Conservation (phyloP, 495 filamentous ascomycete species). For the Barbatosphaeria neglecta region DNA sequence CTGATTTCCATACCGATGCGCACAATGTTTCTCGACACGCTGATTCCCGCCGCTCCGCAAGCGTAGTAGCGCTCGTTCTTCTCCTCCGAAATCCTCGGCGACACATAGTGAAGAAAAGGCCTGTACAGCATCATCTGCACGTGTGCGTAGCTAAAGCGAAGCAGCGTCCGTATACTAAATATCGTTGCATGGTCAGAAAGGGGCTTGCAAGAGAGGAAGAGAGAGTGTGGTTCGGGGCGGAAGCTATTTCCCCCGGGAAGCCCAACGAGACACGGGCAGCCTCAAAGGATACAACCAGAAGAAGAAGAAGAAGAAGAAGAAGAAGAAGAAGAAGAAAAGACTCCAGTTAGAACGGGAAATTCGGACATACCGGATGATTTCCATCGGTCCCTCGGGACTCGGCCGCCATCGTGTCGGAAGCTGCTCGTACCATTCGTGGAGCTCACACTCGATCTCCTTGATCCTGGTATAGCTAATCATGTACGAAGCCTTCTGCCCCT, state of each 20-base stretch:
- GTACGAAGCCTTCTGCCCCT: slow-evolving; percentile 41
- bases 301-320: too few relatives aligned
- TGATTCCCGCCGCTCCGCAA: slow-evolving; percentile 85
- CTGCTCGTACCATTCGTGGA: slow-evolving; percentile 72
- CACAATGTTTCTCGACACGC: slow-evolving; percentile 85
- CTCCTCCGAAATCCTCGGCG: slow-evolving; percentile 49
- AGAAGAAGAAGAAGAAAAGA: too few relatives aligned
- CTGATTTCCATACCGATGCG: slow-evolving; percentile 89
- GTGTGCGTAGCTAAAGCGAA: slow-evolving; percentile 80
- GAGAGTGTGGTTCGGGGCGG: too few relatives aligned
- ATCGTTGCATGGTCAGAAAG: too few relatives aligned
- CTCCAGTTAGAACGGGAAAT: too few relatives aligned
- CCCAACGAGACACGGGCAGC: too few relatives aligned
- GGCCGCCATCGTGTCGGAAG: slow-evolving; percentile 66
- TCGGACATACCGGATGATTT: slow-evolving; percentile 68
- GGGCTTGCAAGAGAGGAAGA: too few relatives aligned
- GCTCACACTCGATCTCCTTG: slow-evolving; percentile 77
- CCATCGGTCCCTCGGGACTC: slow-evolving; percentile 57
- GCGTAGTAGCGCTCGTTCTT: slow-evolving; percentile 73
- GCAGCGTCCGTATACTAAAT: slow-evolving; percentile 66
- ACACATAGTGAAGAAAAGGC: slow-evolving; percentile 91
- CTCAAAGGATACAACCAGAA: too few relatives aligned
- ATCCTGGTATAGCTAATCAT: slow-evolving; percentile 82
- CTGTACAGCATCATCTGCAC: slow-evolving; percentile 93
- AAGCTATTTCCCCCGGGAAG: too few relatives aligned